A percentile compares a stretch with the other conserved stretches of the same genome.
These are phyloP conservation scores for Dipteronia sinensis DNA, from an alignment of 345 rosid genomes.

Conservation along the genomic window DNA sequence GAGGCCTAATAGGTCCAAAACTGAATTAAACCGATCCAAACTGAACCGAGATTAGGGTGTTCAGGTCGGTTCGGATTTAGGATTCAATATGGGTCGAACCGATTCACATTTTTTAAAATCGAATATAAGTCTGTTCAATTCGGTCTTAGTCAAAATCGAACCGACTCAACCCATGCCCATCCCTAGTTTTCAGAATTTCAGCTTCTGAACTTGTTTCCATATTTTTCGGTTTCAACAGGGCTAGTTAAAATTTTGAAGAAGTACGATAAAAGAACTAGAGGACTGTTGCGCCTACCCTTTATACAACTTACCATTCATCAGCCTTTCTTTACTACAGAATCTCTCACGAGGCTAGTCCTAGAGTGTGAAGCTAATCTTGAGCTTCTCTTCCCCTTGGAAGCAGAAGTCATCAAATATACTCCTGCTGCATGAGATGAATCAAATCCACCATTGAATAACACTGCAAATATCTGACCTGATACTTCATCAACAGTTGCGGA, in stretches of 20 bases:
- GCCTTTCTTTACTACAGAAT: slow-evolving; percentile 84
- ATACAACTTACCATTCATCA: slow-evolving; percentile 77
- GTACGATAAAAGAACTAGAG: slow-evolving; percentile 90
- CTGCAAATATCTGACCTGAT: slow-evolving; percentile 37
- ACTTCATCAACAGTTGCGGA: slow-evolving; percentile 56
- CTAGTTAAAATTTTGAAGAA: slow-evolving; percentile 86
- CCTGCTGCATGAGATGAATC: slow-evolving; percentile 22
- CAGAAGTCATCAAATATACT: slow-evolving; percentile 73
- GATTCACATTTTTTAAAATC: no score
- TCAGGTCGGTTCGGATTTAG: no score
- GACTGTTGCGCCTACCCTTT: slow-evolving; percentile 71
- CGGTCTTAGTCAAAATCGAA: no score
- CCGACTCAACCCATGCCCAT: no score
- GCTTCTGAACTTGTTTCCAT: slow-evolving; percentile 15
- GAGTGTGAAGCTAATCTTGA: slow-evolving; percentile 92
- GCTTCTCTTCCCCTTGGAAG: slow-evolving; percentile 83
- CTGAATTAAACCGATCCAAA: no score
- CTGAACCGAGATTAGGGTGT: no score
- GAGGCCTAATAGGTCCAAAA: no score
- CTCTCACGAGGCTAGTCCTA: slow-evolving; percentile 77
- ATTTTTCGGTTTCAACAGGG: slow-evolving; percentile 42
- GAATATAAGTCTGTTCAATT: no score
- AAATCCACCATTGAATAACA: slow-evolving; percentile 22
- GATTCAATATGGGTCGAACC: no score
- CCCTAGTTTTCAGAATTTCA: no score